Evolutionary conservation across 768 basidiomycete species (phyloP).

Genomic region (Megacollybia marginata): DNA sequence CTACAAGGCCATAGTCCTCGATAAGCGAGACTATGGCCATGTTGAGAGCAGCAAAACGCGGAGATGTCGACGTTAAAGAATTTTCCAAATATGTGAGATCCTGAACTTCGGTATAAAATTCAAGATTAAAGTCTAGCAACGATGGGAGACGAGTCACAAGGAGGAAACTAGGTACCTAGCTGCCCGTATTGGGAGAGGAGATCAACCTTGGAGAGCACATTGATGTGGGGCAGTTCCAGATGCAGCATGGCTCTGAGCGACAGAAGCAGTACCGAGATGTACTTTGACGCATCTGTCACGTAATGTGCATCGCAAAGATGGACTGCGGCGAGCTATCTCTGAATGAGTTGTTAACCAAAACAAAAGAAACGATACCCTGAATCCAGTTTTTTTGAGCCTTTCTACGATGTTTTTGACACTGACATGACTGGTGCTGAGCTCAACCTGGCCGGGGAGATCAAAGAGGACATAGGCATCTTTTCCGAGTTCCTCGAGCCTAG

Average conservation of each 20-base stretch:
- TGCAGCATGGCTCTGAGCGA: conserved; percentile 97
- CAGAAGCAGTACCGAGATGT: conserved; percentile 85
- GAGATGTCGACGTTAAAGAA: conserved; percentile 51
- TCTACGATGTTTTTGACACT: conserved; percentile 78
- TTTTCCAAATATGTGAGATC: conserved; percentile 86
- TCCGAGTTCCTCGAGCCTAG: conserved; percentile 54
- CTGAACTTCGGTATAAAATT: conserved; percentile 97
- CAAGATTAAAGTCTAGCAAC: conserved; percentile 84
- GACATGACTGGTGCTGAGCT: conserved; percentile 92
- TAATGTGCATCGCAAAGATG: conserved; percentile 97
- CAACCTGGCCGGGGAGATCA: conserved; percentile 96
- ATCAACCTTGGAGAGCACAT: conserved; percentile 95
- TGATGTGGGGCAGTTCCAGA: conserved; percentile 95
- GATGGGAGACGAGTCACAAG: conserved; percentile 1
- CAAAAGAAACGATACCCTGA: conserved; percentile 52
- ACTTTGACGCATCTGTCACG: conserved; percentile 93
- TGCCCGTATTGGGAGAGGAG: conserved; percentile 87
- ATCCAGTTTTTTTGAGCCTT: conserved; percentile 64
- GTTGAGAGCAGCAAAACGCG: conserved; percentile 74
- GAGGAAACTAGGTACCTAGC: conserved; percentile 49
- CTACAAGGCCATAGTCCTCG: conserved; percentile 88
- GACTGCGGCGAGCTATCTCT: conserved; percentile 75
- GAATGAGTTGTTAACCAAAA: conserved; percentile 1
- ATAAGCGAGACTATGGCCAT: conserved; percentile 88
- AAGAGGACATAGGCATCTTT: conserved; percentile 84